Base-by-base conservation (phyloP, 306 rosid species). In the Vigna nakashimae region DNA sequence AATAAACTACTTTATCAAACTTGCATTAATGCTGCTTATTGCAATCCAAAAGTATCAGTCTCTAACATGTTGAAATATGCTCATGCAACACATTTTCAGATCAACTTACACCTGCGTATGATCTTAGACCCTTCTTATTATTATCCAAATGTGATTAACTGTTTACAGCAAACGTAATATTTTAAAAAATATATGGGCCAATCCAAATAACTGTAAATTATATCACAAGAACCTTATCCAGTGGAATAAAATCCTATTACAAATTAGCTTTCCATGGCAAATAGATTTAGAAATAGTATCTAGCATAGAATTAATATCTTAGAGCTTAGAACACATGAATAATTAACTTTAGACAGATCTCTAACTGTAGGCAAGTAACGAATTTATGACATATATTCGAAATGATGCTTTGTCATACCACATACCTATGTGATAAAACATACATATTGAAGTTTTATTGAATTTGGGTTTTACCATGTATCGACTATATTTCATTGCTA, bases 11-110 rank as follows among this genome's bases (percentile, higher is more conserved):
- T 49, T 49, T 49, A 7, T 71, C n/a, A 32, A 12, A 51, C 43
- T 42, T 59, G 42, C 69, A 18, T n/a, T 10, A 5, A 52, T 64
- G 20, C 67, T 14, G 65, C 51, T 55, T 28, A 73, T 65, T 13
- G 14, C 9, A 18, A 72, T 14, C 49, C 15, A 9, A 57, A 74
- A 40, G 67, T 65, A 34, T 16, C 57, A 34, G 48, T 74, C 75
- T 48, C 52, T 26, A 80, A 56, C 65, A 62, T 26, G 53, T 30
- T 28, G 68, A 64, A 49, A 57, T 26, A 20, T 70, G 30, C 38
- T 60, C 18, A 24, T 30, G 34, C 20, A 58, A 58, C 59, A 72
- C 30, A 62, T 63, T 52, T 79, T 60, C 34, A 51, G 55, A 79
- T 62, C 24, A 62, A 71, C 64, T 45, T 32, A 40, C 30, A 63